phyloP scores from a whole-genome alignment of 1,284 basidiomycete genomes.

The Naganishia sp. region DNA sequence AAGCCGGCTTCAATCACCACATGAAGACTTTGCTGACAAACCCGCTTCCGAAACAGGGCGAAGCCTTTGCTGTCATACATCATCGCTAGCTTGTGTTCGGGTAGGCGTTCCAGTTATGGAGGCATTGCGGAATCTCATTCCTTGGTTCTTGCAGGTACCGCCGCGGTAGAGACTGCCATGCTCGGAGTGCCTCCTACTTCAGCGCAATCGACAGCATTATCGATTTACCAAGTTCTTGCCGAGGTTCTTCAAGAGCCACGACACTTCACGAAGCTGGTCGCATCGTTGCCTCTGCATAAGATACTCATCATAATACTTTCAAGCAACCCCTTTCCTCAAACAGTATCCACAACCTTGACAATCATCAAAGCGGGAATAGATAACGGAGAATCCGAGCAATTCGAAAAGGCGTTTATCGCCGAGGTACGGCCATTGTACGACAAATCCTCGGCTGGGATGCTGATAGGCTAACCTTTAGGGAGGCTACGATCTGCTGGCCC shows the following conservation, averaged over 20 bases:
- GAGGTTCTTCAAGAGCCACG: constrained; percentile 39
- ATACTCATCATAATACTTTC: constrained; percentile 53
- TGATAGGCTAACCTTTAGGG: constrained; percentile 38
- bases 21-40: no score
- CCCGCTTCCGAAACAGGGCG: constrained; percentile 59
- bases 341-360: background rate
- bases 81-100: constrained; percentile 75
- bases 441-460: background rate
- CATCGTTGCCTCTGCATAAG: constrained; percentile 50
- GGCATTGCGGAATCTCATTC: background rate
- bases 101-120: constrained; percentile 52
- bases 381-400: constrained; percentile 41
- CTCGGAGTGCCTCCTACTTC: background rate
- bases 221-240: constrained; percentile 34
- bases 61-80: constrained; percentile 83
- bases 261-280: constrained; percentile 50
- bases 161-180: background rate
- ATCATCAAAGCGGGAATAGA: constrained; percentile 6
- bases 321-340: constrained; percentile 42
- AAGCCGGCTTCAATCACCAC: constrained; percentile 14
- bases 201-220: constrained; percentile 7
- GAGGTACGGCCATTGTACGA: background rate
- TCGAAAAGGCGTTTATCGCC: constrained; percentile 47
- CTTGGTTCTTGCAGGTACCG: background rate
- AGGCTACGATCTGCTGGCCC: constrained; percentile 48